These are phyloP conservation scores for Penicillium antarcticum DNA, from an alignment of 495 filamentous ascomycete genomes.

Conservation along the genomic window DNA sequence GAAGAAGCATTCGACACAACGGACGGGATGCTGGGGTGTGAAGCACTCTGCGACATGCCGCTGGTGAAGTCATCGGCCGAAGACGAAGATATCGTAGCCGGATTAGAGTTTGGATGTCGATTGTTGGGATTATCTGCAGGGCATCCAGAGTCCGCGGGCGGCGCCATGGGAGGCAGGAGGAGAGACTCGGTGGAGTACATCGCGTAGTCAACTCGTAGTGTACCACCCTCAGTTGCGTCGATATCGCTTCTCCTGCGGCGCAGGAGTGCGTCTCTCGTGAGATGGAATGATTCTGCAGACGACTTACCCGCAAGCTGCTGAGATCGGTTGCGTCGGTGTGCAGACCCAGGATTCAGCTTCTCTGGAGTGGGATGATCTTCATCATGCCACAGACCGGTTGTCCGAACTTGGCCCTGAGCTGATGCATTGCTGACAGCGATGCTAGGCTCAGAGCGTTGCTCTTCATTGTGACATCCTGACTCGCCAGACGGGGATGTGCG, in stretches of 20 bases:
- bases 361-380: constrained; percentile 14
- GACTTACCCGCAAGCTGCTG: constrained; percentile 34
- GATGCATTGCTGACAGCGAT: constrained; percentile 59
- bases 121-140: constrained; percentile 47
- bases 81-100: constrained; percentile 48
- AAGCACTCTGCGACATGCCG: constrained; percentile 60
- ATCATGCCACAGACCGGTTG: constrained; percentile 42
- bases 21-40: constrained; percentile 73
- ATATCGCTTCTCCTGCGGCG: constrained; percentile 33
- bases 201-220: constrained; percentile 22
- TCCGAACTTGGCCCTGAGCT: constrained; percentile 60
- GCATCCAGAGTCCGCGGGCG: constrained; percentile 48
- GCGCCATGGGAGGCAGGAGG: constrained; percentile 19
- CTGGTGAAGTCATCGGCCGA: constrained; percentile 53
- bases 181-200: constrained; percentile 25
- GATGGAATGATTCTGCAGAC: constrained; percentile 44
- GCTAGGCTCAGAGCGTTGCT: constrained; percentile 63
- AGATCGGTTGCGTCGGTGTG: constrained; percentile 37
- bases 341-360: constrained; percentile 13
- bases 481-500: constrained; percentile 57
- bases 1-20: constrained; percentile 78
- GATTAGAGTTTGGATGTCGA: constrained; percentile 49
- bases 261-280: constrained; percentile 39
- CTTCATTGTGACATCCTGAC: constrained; percentile 49
- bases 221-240: constrained; percentile 27